Base-by-base conservation (phyloP, 306 rosid genomes). In the Phaseolus lunatus region DNA sequence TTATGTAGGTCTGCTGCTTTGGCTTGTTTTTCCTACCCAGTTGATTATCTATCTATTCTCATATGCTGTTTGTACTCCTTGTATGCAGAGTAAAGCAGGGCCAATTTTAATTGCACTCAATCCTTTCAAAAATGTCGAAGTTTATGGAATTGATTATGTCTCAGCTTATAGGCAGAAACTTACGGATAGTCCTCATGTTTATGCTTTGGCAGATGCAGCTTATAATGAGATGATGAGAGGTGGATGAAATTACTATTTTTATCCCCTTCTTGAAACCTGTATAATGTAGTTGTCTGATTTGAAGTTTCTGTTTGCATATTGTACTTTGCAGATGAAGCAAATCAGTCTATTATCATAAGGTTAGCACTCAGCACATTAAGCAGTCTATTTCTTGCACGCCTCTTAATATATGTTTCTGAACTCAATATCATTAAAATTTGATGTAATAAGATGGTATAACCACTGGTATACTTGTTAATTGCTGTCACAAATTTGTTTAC, bases 271-370 rank as follows among this genome's bases (percentile, higher is more conserved):
- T 73, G 44, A 57, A 19, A 75, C 71, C 56, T 52, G 22, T 49
- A 24, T 67, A 65, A 64, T 27, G 70, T 72, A 33, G 50, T 64
- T 81, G 59, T 53, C 15, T 70, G 58, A 68, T 78, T 48, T 82
- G 48, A 85, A 59, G 74, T 63, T 76, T 83, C 78, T 74, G 18
- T 81, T 83, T 75, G 49, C 73, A 43, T n/a, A 71, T 52, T 61
- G 37, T 68, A 70, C 84, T 50, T 81, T 87, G 90, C 97, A 96
- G 99, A 87, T 76, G 96, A 89, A 81, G 87, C 83, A 72, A 88
- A 93, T 81, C 99, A 92, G 68, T 96, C 98, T 68, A 91, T 96
- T 75, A 89, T 96, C 79, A 89, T 96, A 87, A 91, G 99, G 98
- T 96, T 49, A 85, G 97, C 27, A 37, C 80, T 79, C 31, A 9